phyloP scores from a whole-genome alignment of 768 basidiomycete species.

The Lactarius pseudohatsudake region DNA sequence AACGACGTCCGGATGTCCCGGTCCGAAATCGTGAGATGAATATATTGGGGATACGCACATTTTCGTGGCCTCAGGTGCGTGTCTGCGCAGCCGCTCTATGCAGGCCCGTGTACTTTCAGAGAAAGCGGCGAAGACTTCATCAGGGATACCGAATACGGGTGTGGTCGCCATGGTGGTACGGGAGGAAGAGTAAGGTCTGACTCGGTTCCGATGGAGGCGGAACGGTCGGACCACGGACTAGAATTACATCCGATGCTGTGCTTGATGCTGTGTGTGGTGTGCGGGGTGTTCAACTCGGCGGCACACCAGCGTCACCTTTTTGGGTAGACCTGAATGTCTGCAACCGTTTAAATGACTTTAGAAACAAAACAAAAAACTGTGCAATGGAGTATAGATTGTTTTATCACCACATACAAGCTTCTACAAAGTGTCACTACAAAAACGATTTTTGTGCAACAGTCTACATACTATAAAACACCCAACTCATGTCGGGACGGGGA shows the following conservation, averaged over 20 bases:
- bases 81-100: conserved; percentile 20
- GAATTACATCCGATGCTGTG: background rate
- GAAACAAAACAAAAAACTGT: no score
- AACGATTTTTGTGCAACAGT: no score
- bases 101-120: conserved; percentile 19
- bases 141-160: background rate
- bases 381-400: no score
- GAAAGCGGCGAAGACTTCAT: conserved; percentile 7
- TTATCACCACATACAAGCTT: no score
- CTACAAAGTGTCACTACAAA: no score
- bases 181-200: background rate
- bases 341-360: no score
- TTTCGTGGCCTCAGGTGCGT: conserved; percentile 15
- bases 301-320: no score
- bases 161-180: conserved; percentile 10
- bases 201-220: background rate
- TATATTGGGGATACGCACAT: conserved; percentile 8
- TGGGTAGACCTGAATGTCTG: no score
- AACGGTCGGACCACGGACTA: background rate
- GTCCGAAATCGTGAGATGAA: background rate
- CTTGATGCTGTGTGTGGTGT: no score
- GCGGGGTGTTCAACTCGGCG: no score
- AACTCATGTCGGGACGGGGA: no score
- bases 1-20: background rate
- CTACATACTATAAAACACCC: no score